Percentiles rank a stretch among this genome's conserved stretches.
phyloP scores from a whole-genome alignment of 1,284 basidiomycete species.

The Ganoderma boninense region DNA sequence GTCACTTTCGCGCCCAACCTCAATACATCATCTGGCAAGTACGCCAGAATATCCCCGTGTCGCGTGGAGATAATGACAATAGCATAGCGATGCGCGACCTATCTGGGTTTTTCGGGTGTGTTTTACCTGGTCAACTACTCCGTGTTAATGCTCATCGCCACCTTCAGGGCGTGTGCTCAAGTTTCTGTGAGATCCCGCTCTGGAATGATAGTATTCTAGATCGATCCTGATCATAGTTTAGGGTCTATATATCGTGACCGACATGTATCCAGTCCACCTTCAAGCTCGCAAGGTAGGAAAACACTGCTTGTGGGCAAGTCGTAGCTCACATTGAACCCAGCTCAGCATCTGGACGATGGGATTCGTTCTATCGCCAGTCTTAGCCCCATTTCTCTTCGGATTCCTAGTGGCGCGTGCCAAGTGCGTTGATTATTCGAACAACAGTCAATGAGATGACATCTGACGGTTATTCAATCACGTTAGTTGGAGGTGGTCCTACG shows the following conservation, averaged over 20 bases:
- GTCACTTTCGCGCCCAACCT: slow-evolving; percentile 61
- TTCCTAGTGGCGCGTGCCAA: slow-evolving; percentile 68
- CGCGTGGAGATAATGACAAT: background rate
- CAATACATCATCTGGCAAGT: slow-evolving; percentile 56
- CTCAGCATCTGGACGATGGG: slow-evolving; percentile 78
- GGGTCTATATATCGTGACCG: slow-evolving; percentile 72
- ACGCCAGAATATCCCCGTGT: slow-evolving; percentile 11
- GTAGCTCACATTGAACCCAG: slow-evolving; percentile 36
- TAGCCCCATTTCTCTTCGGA: slow-evolving; percentile 74
- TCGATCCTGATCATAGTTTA: slow-evolving; percentile 32
- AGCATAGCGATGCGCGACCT: slow-evolving; percentile 70
- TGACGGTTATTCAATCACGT: background rate
- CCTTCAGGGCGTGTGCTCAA: slow-evolving; percentile 65
- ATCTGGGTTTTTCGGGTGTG: slow-evolving; percentile 70
- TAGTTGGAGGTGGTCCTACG: slow-evolving; percentile 78
- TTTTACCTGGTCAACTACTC: background rate
- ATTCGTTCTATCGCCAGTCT: slow-evolving; percentile 68
- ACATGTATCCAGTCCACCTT: slow-evolving; percentile 77
- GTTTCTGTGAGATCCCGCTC: slow-evolving; percentile 57
- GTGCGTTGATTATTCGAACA: slow-evolving; percentile 37
- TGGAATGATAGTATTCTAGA: background rate
- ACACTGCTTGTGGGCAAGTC: background rate
- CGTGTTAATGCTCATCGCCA: background rate
- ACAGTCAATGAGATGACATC: too few relatives aligned
- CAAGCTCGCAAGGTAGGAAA: slow-evolving; percentile 69